A percentile compares a stretch with the other conserved stretches of the same genome.
Evolutionary conservation across 768 basidiomycete genomes (phyloP).

Genomic region (Chalciporus piperatus): DNA sequence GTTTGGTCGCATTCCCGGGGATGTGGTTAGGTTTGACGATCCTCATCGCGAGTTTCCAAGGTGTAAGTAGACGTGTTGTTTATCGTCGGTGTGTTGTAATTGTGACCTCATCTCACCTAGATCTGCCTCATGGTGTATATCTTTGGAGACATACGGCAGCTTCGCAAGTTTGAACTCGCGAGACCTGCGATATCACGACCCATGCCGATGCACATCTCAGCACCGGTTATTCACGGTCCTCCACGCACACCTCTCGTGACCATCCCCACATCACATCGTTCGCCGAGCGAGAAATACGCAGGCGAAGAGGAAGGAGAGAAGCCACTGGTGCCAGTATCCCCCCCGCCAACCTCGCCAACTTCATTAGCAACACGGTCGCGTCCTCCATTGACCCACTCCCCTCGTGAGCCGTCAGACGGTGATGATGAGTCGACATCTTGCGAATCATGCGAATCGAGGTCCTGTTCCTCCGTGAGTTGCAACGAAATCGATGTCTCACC

Average conservation of each 20-base stretch:
- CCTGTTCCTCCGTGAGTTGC: constrained; percentile 11
- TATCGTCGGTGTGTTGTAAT: not conserved
- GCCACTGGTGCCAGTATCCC: not conserved
- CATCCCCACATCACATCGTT: not conserved
- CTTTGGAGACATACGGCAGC: constrained; percentile 76
- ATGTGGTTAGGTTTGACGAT: constrained; percentile 68
- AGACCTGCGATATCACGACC: constrained; percentile 61
- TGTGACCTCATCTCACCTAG: constrained; percentile 20
- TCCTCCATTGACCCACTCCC: constrained; percentile 8
- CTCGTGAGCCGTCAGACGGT: not conserved
- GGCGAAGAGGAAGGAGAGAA: not conserved
- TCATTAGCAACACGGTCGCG: not conserved
- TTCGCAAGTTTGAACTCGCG: constrained; percentile 75
- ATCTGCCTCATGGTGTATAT: constrained; percentile 73
- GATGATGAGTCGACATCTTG: constrained; percentile 4
- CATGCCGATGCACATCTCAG: constrained; percentile 18
- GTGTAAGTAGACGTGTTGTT: constrained; percentile 39
- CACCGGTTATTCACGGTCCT: constrained; percentile 7
- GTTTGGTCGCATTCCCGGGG: constrained; percentile 61
- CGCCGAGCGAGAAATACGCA: not conserved
- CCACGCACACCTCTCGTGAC: not conserved
- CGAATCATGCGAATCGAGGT: constrained; percentile 19
- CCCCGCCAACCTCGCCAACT: constrained; percentile 11
- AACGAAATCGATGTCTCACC: constrained; percentile 39
- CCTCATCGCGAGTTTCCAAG: constrained; percentile 61